phyloP scores from a whole-genome alignment of 192 early-diverging fungal genomes.

The Coemansia reversa region DNA sequence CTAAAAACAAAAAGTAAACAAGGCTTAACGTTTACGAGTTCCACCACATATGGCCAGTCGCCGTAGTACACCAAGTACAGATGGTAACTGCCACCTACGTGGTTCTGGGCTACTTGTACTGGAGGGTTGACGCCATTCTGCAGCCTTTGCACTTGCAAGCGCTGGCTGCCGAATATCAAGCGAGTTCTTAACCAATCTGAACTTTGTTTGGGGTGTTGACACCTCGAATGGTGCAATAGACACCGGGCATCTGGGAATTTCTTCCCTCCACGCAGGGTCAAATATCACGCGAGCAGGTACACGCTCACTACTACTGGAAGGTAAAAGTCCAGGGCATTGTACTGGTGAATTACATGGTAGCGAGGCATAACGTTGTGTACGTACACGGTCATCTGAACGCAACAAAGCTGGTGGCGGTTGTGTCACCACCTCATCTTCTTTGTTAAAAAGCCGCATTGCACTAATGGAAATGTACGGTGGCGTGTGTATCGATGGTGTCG shows the following conservation, averaged over 20 bases:
- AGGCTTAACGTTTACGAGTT: background rate
- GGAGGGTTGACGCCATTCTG: background rate
- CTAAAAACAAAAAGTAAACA: background rate
- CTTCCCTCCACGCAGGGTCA: conserved; percentile 10
- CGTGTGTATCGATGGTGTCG: conserved; percentile 5
- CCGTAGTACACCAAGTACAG: conserved; percentile 23
- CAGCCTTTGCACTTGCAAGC: conserved; percentile 1
- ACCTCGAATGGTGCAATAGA: conserved; percentile 3
- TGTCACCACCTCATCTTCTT: conserved; percentile 9
- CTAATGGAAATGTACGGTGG: conserved; percentile 31
- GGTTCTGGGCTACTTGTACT: background rate
- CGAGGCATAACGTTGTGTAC: conserved; percentile 29
- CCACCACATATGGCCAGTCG: conserved; percentile 33
- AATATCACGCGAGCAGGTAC: conserved; percentile 7
- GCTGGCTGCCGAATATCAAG: conserved; percentile 39
- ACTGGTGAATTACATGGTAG: conserved; percentile 18
- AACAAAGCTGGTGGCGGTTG: conserved; percentile 16
- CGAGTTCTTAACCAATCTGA: conserved; percentile 42
- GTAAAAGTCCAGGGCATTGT: no score
- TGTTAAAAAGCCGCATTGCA: conserved; percentile 26
- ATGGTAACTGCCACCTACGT: conserved; percentile 21
- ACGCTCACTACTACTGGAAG: background rate
- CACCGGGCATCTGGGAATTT: conserved; percentile 7
- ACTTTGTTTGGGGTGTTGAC: conserved; percentile 12
- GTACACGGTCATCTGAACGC: conserved; percentile 18